Conservation (phyloP, 164 flowering plant species). For the Macadamia integrifolia region DNA sequence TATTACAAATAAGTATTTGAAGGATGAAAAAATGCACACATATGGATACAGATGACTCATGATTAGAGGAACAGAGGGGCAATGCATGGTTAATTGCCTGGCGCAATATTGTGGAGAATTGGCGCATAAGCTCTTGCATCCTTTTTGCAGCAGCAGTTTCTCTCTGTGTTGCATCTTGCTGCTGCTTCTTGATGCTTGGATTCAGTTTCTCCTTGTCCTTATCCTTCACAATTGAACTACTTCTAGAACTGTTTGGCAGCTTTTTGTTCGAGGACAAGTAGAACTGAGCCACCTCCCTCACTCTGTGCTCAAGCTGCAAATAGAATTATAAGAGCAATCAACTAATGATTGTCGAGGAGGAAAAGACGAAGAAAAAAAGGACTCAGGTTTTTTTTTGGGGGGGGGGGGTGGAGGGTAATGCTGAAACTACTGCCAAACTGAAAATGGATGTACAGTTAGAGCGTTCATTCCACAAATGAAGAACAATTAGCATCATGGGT, state of each 20-base stretch:
- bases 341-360: neutral
- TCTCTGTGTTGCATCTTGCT: conserved; percentile 51
- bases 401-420: too few relatives aligned
- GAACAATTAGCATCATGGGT: too few relatives aligned
- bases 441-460: too few relatives aligned
- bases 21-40: neutral
- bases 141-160: conserved; percentile 69
- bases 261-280: conserved; percentile 43
- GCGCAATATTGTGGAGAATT: conserved; percentile 59
- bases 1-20: neutral
- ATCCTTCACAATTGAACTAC: conserved; percentile 48
- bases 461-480: too few relatives aligned
- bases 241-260: conserved; percentile 41
- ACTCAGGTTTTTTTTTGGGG: neutral
- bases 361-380: neutral
- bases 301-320: conserved; percentile 67
- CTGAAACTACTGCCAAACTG: too few relatives aligned
- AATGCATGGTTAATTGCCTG: conserved; percentile 34
- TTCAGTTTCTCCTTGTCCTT: conserved; percentile 53
- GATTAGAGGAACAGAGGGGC: neutral
- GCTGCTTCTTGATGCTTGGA: conserved; percentile 45
- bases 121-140: conserved; percentile 90
- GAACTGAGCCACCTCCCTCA: conserved; percentile 62
- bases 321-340: conserved; percentile 1
- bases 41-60: neutral